Evolutionary conservation across 2,329 filamentous ascomycete species (phyloP).

Genomic region (Huntiella moniliformis): DNA sequence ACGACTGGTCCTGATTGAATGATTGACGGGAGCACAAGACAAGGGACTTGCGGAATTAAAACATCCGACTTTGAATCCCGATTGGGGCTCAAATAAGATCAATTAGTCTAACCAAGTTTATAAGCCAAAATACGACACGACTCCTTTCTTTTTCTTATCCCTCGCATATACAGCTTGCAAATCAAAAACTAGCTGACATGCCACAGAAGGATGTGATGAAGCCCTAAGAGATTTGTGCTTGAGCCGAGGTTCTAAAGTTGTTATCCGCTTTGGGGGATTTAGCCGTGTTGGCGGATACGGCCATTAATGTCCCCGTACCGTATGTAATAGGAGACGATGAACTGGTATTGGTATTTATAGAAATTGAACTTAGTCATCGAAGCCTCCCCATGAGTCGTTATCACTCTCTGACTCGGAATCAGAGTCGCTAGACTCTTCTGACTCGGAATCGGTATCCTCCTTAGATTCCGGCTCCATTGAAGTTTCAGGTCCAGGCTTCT

Average conservation of each 20-base stretch:
- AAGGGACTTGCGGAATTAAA: no score
- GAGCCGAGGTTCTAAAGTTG: neutral
- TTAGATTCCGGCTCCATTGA: slow-evolving; percentile 32
- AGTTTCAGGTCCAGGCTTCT: slow-evolving; percentile 1
- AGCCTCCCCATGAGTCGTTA: slow-evolving; percentile 12
- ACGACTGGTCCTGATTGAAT: no score
- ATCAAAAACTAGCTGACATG: no score
- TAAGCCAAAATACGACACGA: no score
- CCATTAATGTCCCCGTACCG: neutral
- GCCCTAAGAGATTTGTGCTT: neutral
- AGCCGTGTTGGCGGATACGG: neutral
- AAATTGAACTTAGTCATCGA: slow-evolving; percentile 13
- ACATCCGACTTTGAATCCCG: no score
- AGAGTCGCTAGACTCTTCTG: neutral
- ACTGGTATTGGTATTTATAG: neutral
- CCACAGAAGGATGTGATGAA: no score
- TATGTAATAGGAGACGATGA: neutral
- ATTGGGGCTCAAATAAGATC: no score
- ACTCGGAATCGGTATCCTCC: slow-evolving; percentile 24
- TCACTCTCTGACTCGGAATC: slow-evolving; percentile 7
- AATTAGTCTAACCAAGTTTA: no score
- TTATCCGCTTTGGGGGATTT: neutral
- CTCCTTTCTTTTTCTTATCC: no score
- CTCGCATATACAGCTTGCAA: no score
- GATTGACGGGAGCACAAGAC: no score